Conservation (phyloP, 164 flowering plant genomes). For the Malania oleifera region DNA sequence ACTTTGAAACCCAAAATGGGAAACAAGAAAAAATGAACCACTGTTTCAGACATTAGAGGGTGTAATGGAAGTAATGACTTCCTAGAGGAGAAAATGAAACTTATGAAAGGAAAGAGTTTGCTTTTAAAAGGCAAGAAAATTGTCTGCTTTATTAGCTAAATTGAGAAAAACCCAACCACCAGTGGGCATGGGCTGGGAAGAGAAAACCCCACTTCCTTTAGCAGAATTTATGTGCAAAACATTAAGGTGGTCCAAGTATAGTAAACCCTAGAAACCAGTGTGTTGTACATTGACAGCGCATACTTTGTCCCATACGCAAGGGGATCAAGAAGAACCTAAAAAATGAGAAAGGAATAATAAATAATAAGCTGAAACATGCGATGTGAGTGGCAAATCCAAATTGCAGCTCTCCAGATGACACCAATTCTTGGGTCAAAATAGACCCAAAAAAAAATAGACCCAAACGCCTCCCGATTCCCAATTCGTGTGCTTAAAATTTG, state of each 20-base stretch:
- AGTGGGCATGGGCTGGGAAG: no score
- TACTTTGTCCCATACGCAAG: neutral
- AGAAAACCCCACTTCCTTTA: neutral
- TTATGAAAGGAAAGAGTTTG: neutral
- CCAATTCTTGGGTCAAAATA: neutral
- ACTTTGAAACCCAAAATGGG: no score
- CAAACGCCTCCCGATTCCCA: no score
- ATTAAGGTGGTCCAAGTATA: neutral
- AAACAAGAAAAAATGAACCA: no score
- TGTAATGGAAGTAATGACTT: no score
- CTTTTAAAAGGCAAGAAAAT: neutral
- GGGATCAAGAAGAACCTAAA: no score
- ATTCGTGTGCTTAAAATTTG: constrained; percentile 2
- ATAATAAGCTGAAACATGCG: no score
- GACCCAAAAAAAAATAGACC: neutral
- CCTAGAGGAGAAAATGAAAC: no score
- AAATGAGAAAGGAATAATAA: no score
- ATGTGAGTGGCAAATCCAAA: neutral
- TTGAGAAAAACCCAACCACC: neutral
- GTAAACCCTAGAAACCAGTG: neutral
- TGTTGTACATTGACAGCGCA: constrained; percentile 6
- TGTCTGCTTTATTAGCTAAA: no score
- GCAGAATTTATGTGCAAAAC: constrained; percentile 1
- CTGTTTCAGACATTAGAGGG: no score
- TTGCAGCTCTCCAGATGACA: neutral